phyloP scores from a whole-genome alignment of 306 rosid genomes.

The Vigna nakashimae region DNA sequence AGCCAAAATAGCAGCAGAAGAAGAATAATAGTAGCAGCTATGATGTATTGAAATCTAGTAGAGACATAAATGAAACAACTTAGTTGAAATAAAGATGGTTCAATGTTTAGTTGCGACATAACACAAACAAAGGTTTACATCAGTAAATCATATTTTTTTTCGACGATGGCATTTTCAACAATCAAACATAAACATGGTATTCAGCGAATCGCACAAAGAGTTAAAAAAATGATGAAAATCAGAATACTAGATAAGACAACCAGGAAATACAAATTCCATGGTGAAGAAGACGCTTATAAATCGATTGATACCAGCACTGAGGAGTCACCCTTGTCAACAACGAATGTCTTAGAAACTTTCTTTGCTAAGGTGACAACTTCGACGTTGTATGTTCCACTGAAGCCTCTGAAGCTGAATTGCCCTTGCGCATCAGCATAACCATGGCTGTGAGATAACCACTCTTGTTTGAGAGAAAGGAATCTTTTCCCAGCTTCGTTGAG shows the following conservation, averaged over 20 bases:
- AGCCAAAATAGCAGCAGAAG: too few relatives aligned
- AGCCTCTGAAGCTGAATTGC: slow-evolving; percentile 76
- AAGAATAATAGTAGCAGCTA: not conserved
- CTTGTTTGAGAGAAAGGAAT: slow-evolving; percentile 68
- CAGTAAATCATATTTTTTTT: too few relatives aligned
- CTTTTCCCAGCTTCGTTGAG: slow-evolving; percentile 83
- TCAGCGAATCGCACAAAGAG: too few relatives aligned
- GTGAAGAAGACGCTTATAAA: slow-evolving; percentile 41
- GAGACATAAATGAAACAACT: not conserved
- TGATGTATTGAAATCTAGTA: not conserved
- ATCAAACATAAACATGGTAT: slow-evolving; percentile 1
- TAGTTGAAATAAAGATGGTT: not conserved
- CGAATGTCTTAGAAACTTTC: slow-evolving; percentile 68
- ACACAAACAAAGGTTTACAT: not conserved
- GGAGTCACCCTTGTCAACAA: slow-evolving; percentile 77
- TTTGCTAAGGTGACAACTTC: slow-evolving; percentile 58
- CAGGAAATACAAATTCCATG: not conserved
- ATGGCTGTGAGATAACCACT: slow-evolving; percentile 74
- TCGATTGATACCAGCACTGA: slow-evolving; percentile 65
- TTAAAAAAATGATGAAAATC: not conserved
- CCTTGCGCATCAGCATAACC: slow-evolving; percentile 69
- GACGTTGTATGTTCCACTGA: slow-evolving; percentile 71
- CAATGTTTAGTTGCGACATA: not conserved
- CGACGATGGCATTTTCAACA: not conserved
- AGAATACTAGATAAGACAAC: slow-evolving; percentile 32